These are phyloP conservation scores for Ilyonectria robusta DNA, from an alignment of 2,329 filamentous ascomycete species.

Conservation along the genomic window DNA sequence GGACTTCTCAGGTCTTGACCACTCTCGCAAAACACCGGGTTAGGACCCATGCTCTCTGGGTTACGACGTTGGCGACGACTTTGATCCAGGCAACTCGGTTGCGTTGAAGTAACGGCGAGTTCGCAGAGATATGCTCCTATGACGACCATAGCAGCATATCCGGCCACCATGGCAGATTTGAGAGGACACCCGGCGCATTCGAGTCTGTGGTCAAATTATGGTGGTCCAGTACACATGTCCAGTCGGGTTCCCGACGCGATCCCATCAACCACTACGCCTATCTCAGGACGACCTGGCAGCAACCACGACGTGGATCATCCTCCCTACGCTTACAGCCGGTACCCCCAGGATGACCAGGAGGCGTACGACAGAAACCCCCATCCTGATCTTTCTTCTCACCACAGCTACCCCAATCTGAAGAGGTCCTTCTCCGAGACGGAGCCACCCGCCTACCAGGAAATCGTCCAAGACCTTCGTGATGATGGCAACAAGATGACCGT, in stretches of 20 bases:
- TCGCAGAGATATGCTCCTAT: conserved; percentile 66
- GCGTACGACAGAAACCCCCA: conserved; percentile 68
- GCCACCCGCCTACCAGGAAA: conserved; percentile 70
- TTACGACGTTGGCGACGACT: conserved; percentile 42
- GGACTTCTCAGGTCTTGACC: conserved; percentile 30
- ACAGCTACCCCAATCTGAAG: conserved; percentile 70
- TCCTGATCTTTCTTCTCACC: conserved; percentile 62
- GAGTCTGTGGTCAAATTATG: conserved; percentile 72
- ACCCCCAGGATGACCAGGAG: conserved; percentile 68
- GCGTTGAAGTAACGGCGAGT: conserved; percentile 43
- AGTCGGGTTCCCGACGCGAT: conserved; percentile 65
- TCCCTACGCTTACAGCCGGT: conserved; percentile 67
- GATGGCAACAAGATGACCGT: conserved; percentile 70
- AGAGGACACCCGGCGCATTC: conserved; percentile 71
- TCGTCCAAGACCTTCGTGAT: conserved; percentile 72
- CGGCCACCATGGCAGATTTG: conserved; percentile 75
- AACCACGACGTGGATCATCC: conserved; percentile 66
- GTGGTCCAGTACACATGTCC: conserved; percentile 67
- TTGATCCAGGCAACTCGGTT: conserved; percentile 42
- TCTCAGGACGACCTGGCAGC: conserved; percentile 65
- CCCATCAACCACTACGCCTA: conserved; percentile 61
- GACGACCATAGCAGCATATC: conserved; percentile 73
- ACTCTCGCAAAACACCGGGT: conserved; percentile 24
- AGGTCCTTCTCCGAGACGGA: conserved; percentile 70
- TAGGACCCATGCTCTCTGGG: conserved; percentile 41